Evolutionary conservation across 1,284 basidiomycete genomes (phyloP).

Genomic region (Macrocybe sp.): DNA sequence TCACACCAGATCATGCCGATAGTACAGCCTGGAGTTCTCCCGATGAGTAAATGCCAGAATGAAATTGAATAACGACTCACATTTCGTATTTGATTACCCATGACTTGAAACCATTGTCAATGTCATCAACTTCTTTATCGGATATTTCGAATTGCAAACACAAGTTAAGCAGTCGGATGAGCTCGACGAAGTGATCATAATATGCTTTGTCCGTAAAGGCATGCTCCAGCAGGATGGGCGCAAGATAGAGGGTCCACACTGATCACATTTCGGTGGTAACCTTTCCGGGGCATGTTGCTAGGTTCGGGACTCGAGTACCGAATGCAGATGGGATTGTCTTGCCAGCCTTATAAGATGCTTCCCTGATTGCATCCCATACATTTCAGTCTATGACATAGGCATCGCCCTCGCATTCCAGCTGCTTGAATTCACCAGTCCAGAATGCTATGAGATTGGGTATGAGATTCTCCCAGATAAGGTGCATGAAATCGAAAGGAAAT

Average conservation of each 20-base stretch:
- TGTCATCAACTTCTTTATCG: constrained; percentile 21
- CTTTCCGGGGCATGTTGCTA: constrained; percentile 14
- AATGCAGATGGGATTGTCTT: constrained; percentile 26
- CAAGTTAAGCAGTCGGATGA: constrained; percentile 31
- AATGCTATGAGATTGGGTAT: constrained; percentile 32
- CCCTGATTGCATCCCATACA: constrained; percentile 25
- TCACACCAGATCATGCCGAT: neutral
- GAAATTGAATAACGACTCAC: constrained; percentile 20
- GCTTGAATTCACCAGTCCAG: constrained; percentile 36
- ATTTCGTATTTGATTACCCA: constrained; percentile 41
- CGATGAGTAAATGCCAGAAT: neutral
- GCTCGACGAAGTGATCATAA: constrained; percentile 37
- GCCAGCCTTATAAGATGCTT: constrained; percentile 18
- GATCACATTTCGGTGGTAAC: constrained; percentile 31
- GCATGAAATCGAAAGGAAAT: constrained; percentile 45
- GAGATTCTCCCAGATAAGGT: constrained; percentile 38
- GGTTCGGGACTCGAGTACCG: constrained; percentile 22
- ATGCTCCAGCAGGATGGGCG: constrained; percentile 30
- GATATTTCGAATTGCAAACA: constrained; percentile 40
- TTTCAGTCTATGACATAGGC: constrained; percentile 21
- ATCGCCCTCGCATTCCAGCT: constrained; percentile 25
- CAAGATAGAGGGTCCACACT: constrained; percentile 34
- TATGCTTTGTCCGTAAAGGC: constrained; percentile 25
- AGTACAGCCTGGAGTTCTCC: constrained; percentile 12
- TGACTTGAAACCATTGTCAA: constrained; percentile 27